Conservation (phyloP, 2,329 filamentous ascomycete species). For the Aspergillus floridensis region DNA sequence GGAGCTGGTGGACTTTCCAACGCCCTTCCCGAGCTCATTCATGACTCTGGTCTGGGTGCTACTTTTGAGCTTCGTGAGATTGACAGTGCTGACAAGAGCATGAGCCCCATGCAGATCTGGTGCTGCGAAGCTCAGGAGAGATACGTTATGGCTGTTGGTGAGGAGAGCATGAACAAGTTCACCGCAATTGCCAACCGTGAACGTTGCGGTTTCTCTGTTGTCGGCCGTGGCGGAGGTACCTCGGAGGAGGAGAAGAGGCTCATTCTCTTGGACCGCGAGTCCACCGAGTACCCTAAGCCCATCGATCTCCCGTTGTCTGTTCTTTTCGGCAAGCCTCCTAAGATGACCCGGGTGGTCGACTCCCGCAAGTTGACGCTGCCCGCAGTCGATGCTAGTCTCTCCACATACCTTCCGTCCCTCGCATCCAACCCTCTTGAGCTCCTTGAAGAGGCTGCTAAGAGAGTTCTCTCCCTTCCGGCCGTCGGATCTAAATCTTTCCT, state of each 20-base stretch:
- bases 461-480: slow-evolving; percentile 79
- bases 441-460: slow-evolving; percentile 68
- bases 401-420: slow-evolving; percentile 61
- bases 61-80: slow-evolving; percentile 93
- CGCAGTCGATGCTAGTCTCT: slow-evolving; percentile 72
- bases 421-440: slow-evolving; percentile 46
- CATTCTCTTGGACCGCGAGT: slow-evolving; percentile 77
- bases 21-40: slow-evolving; percentile 83
- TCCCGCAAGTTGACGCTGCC: slow-evolving; percentile 66
- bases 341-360: slow-evolving; percentile 71
- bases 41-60: slow-evolving; percentile 87
- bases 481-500: slow-evolving; percentile 97
- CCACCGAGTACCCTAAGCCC: slow-evolving; percentile 68
- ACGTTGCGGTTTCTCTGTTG: slow-evolving; percentile 87
- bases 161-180: slow-evolving; percentile 71
- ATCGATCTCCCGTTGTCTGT: slow-evolving; percentile 89
- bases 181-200: slow-evolving; percentile 72
- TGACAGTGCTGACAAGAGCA: slow-evolving; percentile 82
- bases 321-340: slow-evolving; percentile 83
- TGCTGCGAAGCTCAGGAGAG: slow-evolving; percentile 96
- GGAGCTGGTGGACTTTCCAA: slow-evolving; percentile 86
- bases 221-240: slow-evolving; percentile 69
- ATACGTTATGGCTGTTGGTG: slow-evolving; percentile 87
- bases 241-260: slow-evolving; percentile 68
- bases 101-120: slow-evolving; percentile 97